These are phyloP conservation scores for Cladosporium sp. DNA, from an alignment of 2,329 filamentous ascomycete species.

Conservation along the genomic window DNA sequence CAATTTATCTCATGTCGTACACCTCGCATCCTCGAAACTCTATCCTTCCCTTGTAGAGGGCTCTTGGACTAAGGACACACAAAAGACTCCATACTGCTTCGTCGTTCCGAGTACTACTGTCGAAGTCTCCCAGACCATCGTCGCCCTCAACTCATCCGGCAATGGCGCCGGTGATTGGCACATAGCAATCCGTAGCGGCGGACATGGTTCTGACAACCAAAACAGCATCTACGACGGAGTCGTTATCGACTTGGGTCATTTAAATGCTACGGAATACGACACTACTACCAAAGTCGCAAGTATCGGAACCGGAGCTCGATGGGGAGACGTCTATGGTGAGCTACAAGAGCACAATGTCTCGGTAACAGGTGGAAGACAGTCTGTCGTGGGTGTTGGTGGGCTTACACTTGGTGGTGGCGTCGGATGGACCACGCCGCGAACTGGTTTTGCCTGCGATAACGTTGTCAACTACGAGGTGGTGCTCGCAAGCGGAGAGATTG, in stretches of 20 bases:
- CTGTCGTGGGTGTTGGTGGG: slow-evolving; percentile 27
- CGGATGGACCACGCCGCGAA: slow-evolving; percentile 23
- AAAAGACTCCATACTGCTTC: slow-evolving; percentile 7
- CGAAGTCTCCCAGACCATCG: slow-evolving; percentile 4
- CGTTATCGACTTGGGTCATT: slow-evolving; percentile 42
- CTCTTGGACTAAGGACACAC: slow-evolving; percentile 8
- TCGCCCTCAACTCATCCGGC: slow-evolving; percentile 1
- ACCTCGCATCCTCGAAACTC: neutral
- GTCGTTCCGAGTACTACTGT: neutral
- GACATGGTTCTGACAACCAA: slow-evolving; percentile 6
- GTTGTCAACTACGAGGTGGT: slow-evolving; percentile 27
- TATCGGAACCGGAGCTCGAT: slow-evolving; percentile 22
- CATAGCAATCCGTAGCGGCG: slow-evolving; percentile 12
- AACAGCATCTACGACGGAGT: slow-evolving; percentile 21
- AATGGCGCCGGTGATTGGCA: slow-evolving; percentile 11
- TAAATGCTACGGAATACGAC: slow-evolving; percentile 36
- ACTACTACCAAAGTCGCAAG: neutral
- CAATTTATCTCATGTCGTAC: neutral
- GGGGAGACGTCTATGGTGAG: slow-evolving; percentile 21
- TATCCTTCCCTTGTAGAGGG: slow-evolving; percentile 1
- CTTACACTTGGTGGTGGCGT: slow-evolving; percentile 28
- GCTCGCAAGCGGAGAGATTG: slow-evolving; percentile 20
- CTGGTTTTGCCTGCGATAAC: slow-evolving; percentile 28
- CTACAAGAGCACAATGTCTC: slow-evolving; percentile 19
- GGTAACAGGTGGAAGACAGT: slow-evolving; percentile 22